Base-by-base conservation (phyloP, 257 asterid genomes). In the Plectranthus barbatus region DNA sequence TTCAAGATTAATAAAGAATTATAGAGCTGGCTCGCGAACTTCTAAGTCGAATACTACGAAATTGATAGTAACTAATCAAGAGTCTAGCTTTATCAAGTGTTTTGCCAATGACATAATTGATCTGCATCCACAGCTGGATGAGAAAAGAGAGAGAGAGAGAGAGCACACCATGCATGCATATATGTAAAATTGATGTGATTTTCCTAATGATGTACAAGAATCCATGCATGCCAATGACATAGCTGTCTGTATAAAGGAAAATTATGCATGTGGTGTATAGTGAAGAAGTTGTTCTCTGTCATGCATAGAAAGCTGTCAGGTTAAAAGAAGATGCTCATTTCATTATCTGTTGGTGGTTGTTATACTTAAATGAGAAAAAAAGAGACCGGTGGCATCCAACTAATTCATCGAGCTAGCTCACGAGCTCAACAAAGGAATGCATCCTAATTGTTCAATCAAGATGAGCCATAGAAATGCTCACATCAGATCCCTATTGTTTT, bases 221-320 rank as follows among this genome's bases (percentile, higher is more conserved):
- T 62, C 36, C 52, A 64, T 50, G 60, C 49, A 49, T 49, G 42
- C 0, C 60, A 54, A 13, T 54, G n/a, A n/a, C n/a, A n/a, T n/a
- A n/a, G 5, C 7, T 34, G 46, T 56, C 6, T 40, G 36, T n/a
- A n/a, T 39, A 13, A 26, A 26, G 33, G 19, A 21, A 33, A 41
- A 31, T 19, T 11, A 3, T 17, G 15, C 31, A 56, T 55, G 61
- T 31, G 26, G 46, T 37, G 11, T n/a, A 39, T 10, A 23, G 39
- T 23, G n/a, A 42, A 14, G 50, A 41, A 59, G 13, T 41, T 59
- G n/a, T 14, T n/a, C 66, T 14, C 23, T 42, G 24, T 60, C 66
- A 60, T 41, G 36, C 36, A 31, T 31, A 26, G 21, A 46, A 59
- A 42, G 41, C 20, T 60, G 66, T 42, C 9, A 44, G 52, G 15